Evolutionary conservation across 2,329 filamentous ascomycete species (phyloP), one percentile per base, ranked within the genome.

Genomic region (Bipolaris oryzae): DNA sequence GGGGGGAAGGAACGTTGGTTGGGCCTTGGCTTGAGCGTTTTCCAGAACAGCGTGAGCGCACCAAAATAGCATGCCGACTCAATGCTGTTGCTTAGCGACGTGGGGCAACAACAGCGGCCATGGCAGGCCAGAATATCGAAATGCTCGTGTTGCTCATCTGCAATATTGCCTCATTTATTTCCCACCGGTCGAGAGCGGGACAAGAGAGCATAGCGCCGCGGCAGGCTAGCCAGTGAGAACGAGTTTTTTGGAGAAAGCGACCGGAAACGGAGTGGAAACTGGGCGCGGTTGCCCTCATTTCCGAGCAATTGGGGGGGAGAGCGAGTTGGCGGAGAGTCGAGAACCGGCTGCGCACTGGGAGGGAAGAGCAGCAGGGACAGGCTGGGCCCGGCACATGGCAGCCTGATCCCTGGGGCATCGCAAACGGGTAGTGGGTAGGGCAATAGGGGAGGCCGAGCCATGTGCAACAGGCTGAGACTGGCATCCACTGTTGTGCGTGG

Each of bases 221-320:
- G 46, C 43, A 7, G 49, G 13, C 21, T 31, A 39, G 44, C 44
- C 50, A 47, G 25, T 33, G 34, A 47, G 18, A 43, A 57, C 31
- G 31, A 18, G 42, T 20, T 25, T 25, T 23, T 23, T 37, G 7
- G 35, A 53, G 35, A 47, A 48, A 46, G 28, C 13, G 21, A 33
- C 18, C 20, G 52, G 41, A 42, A 52, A 52, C 42, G 41, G 37
- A 38, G 20, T 39, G 38, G 44, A 44, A 49, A 53, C 48, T 38
- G 53, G 35, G 51, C 43, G 35, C 5, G 45, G 55, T 61, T 31
- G 35, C 5, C 54, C 35, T 61, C 58, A 61, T 61, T 50, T 61
- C 58, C 55, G 58, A 41, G 33, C 16, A 48, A 48, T 50, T 35
- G 47, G 46, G 28, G 45, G 43, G 31, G 13, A 21, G 49, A 44